Evolutionary conservation across 768 basidiomycete species (phyloP).

Genomic region (Thelephora aurantiotincta): DNA sequence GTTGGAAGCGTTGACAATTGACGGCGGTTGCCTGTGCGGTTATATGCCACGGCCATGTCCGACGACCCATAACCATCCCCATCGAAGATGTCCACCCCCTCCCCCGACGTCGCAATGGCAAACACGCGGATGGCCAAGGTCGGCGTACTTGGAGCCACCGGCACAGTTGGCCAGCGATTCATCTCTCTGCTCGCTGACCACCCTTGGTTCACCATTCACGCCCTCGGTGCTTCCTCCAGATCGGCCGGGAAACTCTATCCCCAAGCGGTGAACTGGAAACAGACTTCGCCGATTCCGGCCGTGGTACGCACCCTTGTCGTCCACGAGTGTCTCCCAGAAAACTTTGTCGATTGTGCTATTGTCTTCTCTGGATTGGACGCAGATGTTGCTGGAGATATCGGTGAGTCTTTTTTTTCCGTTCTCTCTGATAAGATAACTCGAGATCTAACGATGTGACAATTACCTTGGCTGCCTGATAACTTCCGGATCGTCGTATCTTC

Average conservation of each 20-base stretch:
- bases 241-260: slow-evolving; percentile 77
- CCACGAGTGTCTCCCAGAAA: slow-evolving; percentile 58
- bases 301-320: slow-evolving; percentile 51
- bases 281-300: slow-evolving; percentile 59
- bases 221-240: slow-evolving; percentile 77
- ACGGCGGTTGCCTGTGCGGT: too few relatives aligned
- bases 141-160: slow-evolving; percentile 78
- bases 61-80: too few relatives aligned
- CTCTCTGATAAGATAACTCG: not conserved
- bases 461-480: not conserved
- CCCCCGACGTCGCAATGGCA: slow-evolving; percentile 8
- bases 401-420: slow-evolving; percentile 28
- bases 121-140: slow-evolving; percentile 28
- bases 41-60: too few relatives aligned
- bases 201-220: slow-evolving; percentile 81
- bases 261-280: slow-evolving; percentile 78
- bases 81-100: slow-evolving; percentile 1
- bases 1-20: slow-evolving; percentile 5
- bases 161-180: slow-evolving; percentile 94
- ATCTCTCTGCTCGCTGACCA: slow-evolving; percentile 77
- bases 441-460: not conserved
- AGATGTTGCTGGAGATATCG: slow-evolving; percentile 91
- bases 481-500: slow-evolving; percentile 1
- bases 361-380: slow-evolving; percentile 95
- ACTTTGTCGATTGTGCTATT: slow-evolving; percentile 70